Base-by-base conservation (phyloP, 2,329 filamentous ascomycete genomes). In the Fusarium miscanthi region DNA sequence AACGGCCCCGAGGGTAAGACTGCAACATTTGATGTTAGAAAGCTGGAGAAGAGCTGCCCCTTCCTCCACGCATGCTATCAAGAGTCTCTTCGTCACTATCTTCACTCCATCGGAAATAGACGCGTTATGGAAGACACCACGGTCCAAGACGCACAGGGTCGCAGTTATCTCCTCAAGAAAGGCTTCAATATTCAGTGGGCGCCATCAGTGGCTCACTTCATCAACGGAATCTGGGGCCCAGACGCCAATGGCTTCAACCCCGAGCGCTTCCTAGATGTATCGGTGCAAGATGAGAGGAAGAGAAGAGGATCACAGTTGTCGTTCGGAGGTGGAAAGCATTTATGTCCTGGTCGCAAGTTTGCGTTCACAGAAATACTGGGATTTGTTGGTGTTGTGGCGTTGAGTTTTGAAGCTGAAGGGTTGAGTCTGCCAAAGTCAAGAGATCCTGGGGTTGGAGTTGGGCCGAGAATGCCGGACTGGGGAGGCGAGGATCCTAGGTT, bases 21-120 rank as follows among this genome's bases (percentile, higher is more conserved):
- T 5, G 78, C 72, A 12, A 77, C 68, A 1, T 74, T 87, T 12
- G 78, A 83, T 41, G 77, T 80, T 42, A 72, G 69, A 2, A 70
- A 71, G 5, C 73, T 87, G 11, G 80, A 82, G 46, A 76, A 81
- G 12, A 53, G 73, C 3, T 85, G 83, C 60, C 83, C 84, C 0
- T 76, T 85, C 7, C 73, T 87, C 23, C 76, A 82, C 31, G 82
- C 83, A 12, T 79, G 79, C 12, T 86, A 82, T 69, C 82, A 82
- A 48, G 86, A 88, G 72, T 80, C 78, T 1, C 74, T 87, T 37
- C 82, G 85, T 21, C 46, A 85, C 2, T 79, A 78, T 42, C 79
- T 82, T 14, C 80, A 81, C 11, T 76, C 80, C 21, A 73, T 81
- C 5, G 81, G 81, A 11, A 82, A 80, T 23, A 81, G 85, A 25